Base-by-base conservation (phyloP, 2,329 filamentous ascomycete species). In the Atkinsonella hypoxylon region DNA sequence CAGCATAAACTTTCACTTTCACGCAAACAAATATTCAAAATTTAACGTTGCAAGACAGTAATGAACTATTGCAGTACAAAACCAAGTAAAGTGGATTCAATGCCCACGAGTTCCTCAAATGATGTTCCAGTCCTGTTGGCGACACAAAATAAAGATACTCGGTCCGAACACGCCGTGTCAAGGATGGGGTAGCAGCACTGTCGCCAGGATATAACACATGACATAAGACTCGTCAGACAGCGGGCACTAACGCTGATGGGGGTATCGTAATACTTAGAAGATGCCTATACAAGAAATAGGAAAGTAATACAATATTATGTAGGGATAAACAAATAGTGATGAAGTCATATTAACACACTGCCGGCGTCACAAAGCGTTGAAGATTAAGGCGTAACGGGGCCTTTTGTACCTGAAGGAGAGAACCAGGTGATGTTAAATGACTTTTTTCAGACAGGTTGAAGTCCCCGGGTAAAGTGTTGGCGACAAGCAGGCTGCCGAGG, bases 181-280 rank as follows among this genome's bases (percentile, higher is more conserved):
- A 71, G 71, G 67, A 76, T 76, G 73, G 73, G 73, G 73, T 74
- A 75, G 63, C 55, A 73, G 73, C 73, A 75, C 73, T 76, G 62
- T 76, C 71, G 70, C 72, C 69, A 72, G 72, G 72, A 76, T 69
- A 61, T 15, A 12, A 57, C 52, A 51, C 41, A 54, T 12, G 52
- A 61, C 55, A 54, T 47, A 39, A 57, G 58, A 60, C 67, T 70
- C 68, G 68, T 65, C 61, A 61, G 68, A 71, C 66, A 65, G 66
- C 68, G 67, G 61, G 66, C 68, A 62, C 64, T 69, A 70, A 71
- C 67, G 66, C 66, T 59, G 58, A 69, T 70, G 69, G 68, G 68
- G 67, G 68, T 71, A 71, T 70, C 68, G 67, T 66, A 53, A 56
- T 15, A 45, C 60, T 59, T 62, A 57, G 56, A 59, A 61, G 55